Percentiles rank a stretch among this genome's conserved stretches.
phyloP scores from a whole-genome alignment of 768 basidiomycete genomes.

The Ramaria sp. region DNA sequence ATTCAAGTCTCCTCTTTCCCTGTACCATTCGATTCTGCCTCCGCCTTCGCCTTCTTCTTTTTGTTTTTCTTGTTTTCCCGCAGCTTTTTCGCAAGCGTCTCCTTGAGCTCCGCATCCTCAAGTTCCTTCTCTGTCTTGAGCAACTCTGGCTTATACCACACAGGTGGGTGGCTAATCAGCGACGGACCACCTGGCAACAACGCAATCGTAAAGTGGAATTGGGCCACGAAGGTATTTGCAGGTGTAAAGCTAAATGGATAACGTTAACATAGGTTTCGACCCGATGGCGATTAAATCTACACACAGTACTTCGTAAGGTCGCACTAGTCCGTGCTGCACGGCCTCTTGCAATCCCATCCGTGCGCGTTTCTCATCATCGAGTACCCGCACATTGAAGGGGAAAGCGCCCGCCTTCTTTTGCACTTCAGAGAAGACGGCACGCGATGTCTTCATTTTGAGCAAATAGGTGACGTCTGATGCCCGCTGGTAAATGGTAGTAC shows the following conservation, averaged over 20 bases:
- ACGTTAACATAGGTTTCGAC: constrained; percentile 1
- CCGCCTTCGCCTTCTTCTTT: constrained; percentile 67
- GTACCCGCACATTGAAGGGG: constrained; percentile 90
- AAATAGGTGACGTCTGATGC: constrained; percentile 83
- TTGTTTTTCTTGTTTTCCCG: constrained; percentile 88
- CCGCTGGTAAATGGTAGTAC: constrained; percentile 89
- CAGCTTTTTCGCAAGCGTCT: constrained; percentile 64
- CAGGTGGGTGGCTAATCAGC: constrained; percentile 76
- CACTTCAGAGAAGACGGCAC: constrained; percentile 93
- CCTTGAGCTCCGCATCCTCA: constrained; percentile 79
- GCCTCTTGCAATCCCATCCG: constrained; percentile 95
- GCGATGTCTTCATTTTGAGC: constrained; percentile 95
- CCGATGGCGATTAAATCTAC: constrained; percentile 21
- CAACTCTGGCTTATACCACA: constrained; percentile 90
- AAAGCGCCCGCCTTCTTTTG: constrained; percentile 97
- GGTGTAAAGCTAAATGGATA: constrained; percentile 56
- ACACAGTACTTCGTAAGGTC: constrained; percentile 90
- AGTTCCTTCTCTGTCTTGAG: constrained; percentile 85
- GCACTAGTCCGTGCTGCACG: constrained; percentile 86
- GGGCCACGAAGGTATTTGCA: constrained; percentile 75
- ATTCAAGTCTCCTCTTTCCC: constrained; percentile 16
- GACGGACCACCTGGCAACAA: constrained; percentile 82
- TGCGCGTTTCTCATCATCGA: constrained; percentile 94
- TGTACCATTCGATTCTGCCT: constrained; percentile 26
- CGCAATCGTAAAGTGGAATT: constrained; percentile 96